Evolutionary conservation across 2,329 filamentous ascomycete species (phyloP).

Genomic region (Allantophomopsis lycopodina): DNA sequence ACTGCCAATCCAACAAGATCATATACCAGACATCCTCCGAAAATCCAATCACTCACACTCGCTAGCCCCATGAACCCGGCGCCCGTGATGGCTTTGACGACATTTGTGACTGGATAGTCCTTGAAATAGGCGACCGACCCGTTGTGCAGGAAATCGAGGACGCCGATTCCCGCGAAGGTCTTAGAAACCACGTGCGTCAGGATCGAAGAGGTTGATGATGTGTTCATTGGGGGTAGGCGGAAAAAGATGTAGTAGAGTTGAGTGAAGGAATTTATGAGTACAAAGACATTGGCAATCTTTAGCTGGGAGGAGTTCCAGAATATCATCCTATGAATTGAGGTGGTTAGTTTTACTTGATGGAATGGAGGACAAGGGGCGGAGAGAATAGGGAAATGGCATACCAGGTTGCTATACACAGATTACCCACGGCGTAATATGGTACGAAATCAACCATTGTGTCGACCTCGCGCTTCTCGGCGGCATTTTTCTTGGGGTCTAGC

Average conservation of each 20-base stretch:
- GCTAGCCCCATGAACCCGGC: conserved; percentile 35
- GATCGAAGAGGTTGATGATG: conserved; percentile 30
- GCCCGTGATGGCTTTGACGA: conserved; percentile 36
- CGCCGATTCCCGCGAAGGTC: conserved; percentile 45
- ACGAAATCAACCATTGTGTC: conserved; percentile 36
- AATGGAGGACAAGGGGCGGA: too few relatives aligned
- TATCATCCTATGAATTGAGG: conserved; percentile 32
- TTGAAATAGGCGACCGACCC: conserved; percentile 39
- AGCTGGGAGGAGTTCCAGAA: conserved; percentile 42
- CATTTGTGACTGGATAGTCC: conserved; percentile 26
- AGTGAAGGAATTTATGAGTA: conserved; percentile 36
- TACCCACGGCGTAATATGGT: conserved; percentile 40
- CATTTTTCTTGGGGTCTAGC: conserved; percentile 24
- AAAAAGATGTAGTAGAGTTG: conserved; percentile 39
- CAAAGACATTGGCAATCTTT: conserved; percentile 37
- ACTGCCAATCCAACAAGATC: conserved; percentile 38
- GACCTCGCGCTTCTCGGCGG: conserved; percentile 24
- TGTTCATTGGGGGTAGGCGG: conserved; percentile 33
- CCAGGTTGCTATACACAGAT: conserved; percentile 39
- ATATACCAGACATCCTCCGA: conserved; percentile 44
- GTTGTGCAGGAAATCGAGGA: conserved; percentile 45
- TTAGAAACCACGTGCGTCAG: conserved; percentile 44
- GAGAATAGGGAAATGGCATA: too few relatives aligned
- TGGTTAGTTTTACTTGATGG: not conserved
- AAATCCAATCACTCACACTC: conserved; percentile 41